Evolutionary conservation across 148 eudicot species (phyloP).

Genomic region (Dianthus caryophyllus): DNA sequence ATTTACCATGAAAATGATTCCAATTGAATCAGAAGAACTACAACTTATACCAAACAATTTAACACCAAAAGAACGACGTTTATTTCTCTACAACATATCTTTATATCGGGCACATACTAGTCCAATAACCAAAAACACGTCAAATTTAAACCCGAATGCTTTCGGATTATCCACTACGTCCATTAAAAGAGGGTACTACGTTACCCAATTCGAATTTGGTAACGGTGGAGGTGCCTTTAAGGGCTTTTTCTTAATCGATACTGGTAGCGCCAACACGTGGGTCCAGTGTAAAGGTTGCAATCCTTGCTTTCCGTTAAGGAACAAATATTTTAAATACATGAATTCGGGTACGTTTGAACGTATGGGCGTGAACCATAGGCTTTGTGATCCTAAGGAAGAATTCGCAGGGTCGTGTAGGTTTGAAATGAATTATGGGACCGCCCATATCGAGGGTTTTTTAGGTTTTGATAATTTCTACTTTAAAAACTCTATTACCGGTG

Average conservation of each 20-base stretch:
- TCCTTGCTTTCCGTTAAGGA: not conserved
- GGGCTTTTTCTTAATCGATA: not conserved
- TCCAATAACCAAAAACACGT: not conserved
- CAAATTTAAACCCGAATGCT: not conserved
- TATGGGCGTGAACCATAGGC: not conserved
- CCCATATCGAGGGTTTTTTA: not conserved
- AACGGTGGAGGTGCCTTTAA: not conserved
- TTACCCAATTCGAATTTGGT: not conserved
- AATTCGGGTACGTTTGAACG: not conserved
- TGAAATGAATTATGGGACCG: not conserved
- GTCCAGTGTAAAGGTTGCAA: slow-evolving; percentile 3
- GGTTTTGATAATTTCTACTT: not conserved
- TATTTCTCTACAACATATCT: slow-evolving; percentile 13
- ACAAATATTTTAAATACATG: not conserved
- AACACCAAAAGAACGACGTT: not conserved
- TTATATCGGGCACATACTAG: not conserved
- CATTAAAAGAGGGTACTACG: not conserved
- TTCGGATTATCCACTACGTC: not conserved
- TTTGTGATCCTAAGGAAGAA: not conserved
- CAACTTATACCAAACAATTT: slow-evolving; percentile 3
- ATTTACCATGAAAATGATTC: slow-evolving; percentile 18
- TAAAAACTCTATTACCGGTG: not conserved
- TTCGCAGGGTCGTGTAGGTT: not conserved
- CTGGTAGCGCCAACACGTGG: not conserved
- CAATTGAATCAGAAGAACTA: slow-evolving; percentile 16